phyloP scores from a whole-genome alignment of 2,329 filamentous ascomycete genomes.

The Xylaria sp. region DNA sequence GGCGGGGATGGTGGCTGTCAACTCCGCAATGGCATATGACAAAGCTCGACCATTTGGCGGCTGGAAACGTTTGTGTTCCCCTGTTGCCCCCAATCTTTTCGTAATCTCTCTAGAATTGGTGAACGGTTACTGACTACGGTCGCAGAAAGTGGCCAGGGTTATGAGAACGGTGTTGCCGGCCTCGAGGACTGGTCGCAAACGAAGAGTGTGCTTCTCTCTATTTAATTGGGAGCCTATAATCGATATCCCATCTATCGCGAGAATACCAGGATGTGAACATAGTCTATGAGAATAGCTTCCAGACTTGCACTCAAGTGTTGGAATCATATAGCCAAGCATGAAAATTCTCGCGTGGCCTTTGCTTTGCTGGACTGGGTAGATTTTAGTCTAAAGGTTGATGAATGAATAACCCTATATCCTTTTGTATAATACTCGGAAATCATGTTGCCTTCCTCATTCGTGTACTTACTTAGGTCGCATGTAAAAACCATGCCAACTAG shows the following conservation, averaged over 20 bases:
- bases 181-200: slow-evolving; percentile 28
- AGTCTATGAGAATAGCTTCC: neutral
- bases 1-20: slow-evolving; percentile 66
- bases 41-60: slow-evolving; percentile 49
- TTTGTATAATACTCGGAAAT: too few relatives aligned
- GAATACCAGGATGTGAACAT: neutral
- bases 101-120: neutral
- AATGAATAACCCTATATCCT: too few relatives aligned
- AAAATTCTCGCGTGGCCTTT: too few relatives aligned
- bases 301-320: too few relatives aligned
- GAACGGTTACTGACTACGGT: neutral
- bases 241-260: neutral
- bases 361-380: too few relatives aligned
- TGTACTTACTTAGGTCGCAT: neutral
- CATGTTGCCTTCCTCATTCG: too few relatives aligned
- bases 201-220: slow-evolving; percentile 25
- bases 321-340: too few relatives aligned
- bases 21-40: slow-evolving; percentile 48
- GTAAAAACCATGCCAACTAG: neutral
- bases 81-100: neutral
- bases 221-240: neutral
- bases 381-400: too few relatives aligned
- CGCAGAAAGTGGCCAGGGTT: slow-evolving; percentile 27
- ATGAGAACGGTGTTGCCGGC: slow-evolving; percentile 24
- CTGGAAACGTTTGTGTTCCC: slow-evolving; percentile 42